Evolutionary conservation across 768 basidiomycete species (phyloP).

Genomic region (Lyophyllum shimeji): DNA sequence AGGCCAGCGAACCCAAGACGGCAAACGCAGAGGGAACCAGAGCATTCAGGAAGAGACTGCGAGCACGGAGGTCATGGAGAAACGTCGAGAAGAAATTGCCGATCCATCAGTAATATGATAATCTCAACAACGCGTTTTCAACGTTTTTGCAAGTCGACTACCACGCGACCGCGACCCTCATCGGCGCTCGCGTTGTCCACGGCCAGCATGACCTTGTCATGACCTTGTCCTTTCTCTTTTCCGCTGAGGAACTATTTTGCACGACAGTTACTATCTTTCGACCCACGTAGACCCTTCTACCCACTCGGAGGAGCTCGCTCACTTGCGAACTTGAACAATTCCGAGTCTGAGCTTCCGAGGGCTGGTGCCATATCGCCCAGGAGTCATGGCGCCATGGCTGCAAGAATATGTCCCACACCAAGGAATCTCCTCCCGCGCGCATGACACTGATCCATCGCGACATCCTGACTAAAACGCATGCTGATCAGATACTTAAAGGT

Average conservation of each 20-base stretch:
- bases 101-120: constrained; percentile 3
- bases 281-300: not conserved
- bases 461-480: constrained; percentile 10
- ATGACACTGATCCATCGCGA: constrained; percentile 2
- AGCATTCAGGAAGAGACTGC: constrained; percentile 15
- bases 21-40: constrained; percentile 22
- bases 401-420: not conserved
- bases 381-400: constrained; percentile 3
- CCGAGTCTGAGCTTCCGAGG: constrained; percentile 1
- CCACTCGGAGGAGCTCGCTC: not conserved
- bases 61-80: constrained; percentile 13
- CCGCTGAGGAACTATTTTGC: not conserved
- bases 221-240: not conserved
- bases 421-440: not conserved
- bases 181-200: not conserved
- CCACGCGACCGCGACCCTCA: too few relatives aligned
- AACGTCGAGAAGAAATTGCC: constrained; percentile 1
- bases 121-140: constrained; percentile 1
- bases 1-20: constrained; percentile 36
- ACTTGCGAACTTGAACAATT: constrained; percentile 9
- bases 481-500: constrained; percentile 10
- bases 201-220: not conserved
- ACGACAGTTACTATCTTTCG: not conserved
- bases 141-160: too few relatives aligned
- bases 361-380: not conserved